Percentiles rank a stretch among this genome's conserved stretches.
Evolutionary conservation across 2,329 filamentous ascomycete genomes (phyloP).

Genomic region (Orbilia ellipsospora): DNA sequence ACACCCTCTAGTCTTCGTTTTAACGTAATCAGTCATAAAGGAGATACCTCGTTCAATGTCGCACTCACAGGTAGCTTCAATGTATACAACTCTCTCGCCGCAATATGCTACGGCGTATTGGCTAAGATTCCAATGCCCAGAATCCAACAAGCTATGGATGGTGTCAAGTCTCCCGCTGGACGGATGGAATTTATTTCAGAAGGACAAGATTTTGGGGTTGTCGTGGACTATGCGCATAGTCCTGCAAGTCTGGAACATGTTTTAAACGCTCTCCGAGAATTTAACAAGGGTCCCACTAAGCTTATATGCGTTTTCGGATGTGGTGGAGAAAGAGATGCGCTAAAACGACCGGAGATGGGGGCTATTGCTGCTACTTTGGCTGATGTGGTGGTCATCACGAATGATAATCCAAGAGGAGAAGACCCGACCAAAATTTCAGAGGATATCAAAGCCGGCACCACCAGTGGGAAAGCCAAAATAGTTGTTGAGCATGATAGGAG

Average conservation of each 20-base stretch:
- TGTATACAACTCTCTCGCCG: constrained; percentile 27
- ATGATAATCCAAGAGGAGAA: constrained; percentile 36
- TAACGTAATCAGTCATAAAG: not conserved
- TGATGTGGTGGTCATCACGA: constrained; percentile 32
- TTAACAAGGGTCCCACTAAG: not conserved
- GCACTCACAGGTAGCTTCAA: constrained; percentile 37
- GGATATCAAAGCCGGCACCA: constrained; percentile 21
- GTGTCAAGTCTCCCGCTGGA: constrained; percentile 19
- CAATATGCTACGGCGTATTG: constrained; percentile 9
- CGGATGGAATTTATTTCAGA: constrained; percentile 46
- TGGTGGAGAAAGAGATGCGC: constrained; percentile 25
- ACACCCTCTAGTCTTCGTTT: constrained; percentile 3
- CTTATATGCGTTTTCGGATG: constrained; percentile 38
- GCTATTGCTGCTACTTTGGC: constrained; percentile 23
- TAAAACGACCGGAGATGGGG: constrained; percentile 34
- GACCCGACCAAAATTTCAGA: constrained; percentile 24
- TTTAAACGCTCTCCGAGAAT: constrained; percentile 27
- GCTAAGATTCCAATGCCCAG: constrained; percentile 9
- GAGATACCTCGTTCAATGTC: constrained; percentile 12
- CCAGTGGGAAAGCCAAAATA: not conserved
- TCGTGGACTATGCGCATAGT: constrained; percentile 43
- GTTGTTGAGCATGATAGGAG: constrained; percentile 23
- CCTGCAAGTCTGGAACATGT: constrained; percentile 17
- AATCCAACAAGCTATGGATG: constrained; percentile 14
- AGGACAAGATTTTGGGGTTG: constrained; percentile 33